Evolutionary conservation across 805 yeast genomes (phyloP).

Genomic region (Ogataea paraovalis): DNA sequence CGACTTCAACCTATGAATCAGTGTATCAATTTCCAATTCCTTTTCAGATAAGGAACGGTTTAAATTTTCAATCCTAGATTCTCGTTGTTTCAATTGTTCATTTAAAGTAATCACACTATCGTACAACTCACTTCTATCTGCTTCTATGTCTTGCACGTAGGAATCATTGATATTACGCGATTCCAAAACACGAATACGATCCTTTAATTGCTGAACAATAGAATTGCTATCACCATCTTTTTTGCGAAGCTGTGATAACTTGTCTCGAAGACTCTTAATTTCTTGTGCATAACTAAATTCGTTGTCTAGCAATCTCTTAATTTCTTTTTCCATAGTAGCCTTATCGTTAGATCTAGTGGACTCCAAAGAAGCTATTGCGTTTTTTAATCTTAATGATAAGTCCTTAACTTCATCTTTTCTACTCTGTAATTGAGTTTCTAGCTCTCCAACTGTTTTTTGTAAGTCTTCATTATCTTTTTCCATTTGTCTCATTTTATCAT

Average conservation of each 20-base stretch:
- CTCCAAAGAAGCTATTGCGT: neutral
- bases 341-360: neutral
- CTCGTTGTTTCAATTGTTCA: constrained; percentile 11
- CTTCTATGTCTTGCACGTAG: constrained; percentile 30
- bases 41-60: constrained; percentile 17
- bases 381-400: neutral
- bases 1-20: constrained; percentile 1
- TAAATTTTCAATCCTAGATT: constrained; percentile 10
- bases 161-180: constrained; percentile 15
- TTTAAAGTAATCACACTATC: constrained; percentile 15
- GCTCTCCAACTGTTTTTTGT: constrained; percentile 6
- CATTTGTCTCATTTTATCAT: neutral
- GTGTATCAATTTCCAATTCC: neutral
- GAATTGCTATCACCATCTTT: constrained; percentile 13
- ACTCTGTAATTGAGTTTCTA: constrained; percentile 12
- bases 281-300: constrained; percentile 9
- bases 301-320: neutral
- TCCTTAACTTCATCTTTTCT: constrained; percentile 8
- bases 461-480: constrained; percentile 9
- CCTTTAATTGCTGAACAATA: constrained; percentile 11
- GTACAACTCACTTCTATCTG: constrained; percentile 19
- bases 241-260: constrained; percentile 16
- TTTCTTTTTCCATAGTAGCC: neutral
- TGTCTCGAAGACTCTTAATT: constrained; percentile 16
- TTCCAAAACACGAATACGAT: constrained; percentile 3